Evolutionary conservation across 2,329 filamentous ascomycete genomes (phyloP).

Genomic region (Amesomyces nigricolor): DNA sequence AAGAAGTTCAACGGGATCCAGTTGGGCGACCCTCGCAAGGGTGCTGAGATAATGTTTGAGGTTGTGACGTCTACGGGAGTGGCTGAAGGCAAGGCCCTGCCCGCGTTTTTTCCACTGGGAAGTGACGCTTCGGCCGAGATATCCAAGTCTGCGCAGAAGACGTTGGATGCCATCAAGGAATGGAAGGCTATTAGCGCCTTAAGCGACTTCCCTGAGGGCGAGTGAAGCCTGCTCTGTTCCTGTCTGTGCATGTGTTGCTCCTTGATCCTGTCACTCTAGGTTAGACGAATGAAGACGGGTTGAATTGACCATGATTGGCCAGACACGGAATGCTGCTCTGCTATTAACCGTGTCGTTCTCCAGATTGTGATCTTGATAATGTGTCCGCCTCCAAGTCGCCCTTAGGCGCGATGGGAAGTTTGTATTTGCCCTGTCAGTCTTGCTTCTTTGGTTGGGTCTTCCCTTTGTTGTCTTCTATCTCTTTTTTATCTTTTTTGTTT

Average conservation of each 20-base stretch:
- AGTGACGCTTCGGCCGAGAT: slow-evolving; percentile 11
- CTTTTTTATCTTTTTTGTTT: no score
- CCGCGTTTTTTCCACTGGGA: slow-evolving; percentile 7
- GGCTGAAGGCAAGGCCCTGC: slow-evolving; percentile 8
- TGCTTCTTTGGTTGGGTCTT: no score
- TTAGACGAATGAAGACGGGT: no score
- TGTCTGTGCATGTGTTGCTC: no score
- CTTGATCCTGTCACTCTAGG: no score
- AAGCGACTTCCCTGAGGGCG: slow-evolving; percentile 4
- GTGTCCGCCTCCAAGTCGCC: no score
- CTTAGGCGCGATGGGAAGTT: no score
- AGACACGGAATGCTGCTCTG: no score
- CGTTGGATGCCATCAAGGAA: slow-evolving; percentile 6
- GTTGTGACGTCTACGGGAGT: slow-evolving; percentile 13
- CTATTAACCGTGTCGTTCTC: no score
- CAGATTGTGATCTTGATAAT: no score
- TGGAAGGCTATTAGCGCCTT: slow-evolving; percentile 9
- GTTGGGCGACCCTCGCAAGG: slow-evolving; percentile 12
- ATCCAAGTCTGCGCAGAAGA: slow-evolving; percentile 2
- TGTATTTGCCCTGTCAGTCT: no score
- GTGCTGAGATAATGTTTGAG: slow-evolving; percentile 12
- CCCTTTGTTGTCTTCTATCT: no score
- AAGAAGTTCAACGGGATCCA: slow-evolving; percentile 10
- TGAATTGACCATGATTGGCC: not conserved
- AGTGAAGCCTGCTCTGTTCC: not conserved